Evolutionary conservation across 495 filamentous ascomycete species (phyloP), one percentile per base, ranked within the genome.

Genomic region (Daldinia caldariorum): DNA sequence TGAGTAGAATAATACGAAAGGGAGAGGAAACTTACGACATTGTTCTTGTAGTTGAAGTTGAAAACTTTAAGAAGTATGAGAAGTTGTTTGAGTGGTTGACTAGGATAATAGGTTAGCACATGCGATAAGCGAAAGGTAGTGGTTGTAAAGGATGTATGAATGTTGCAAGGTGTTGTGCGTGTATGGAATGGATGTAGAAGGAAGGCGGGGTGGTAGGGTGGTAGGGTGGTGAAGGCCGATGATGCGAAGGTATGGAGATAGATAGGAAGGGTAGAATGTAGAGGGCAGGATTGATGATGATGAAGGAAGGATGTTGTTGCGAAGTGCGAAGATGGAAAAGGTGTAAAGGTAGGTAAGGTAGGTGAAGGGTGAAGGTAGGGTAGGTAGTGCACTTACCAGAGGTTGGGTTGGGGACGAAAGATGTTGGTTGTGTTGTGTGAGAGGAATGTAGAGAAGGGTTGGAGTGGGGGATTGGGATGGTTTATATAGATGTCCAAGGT

Each of bases 1-100:
- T 9, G 35, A 34, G 29, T 34, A 35, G 29, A 43, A 1, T 12
- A 34, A 43, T 13, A 32, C 8, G 32, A 26, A 45, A 47, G 20
- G 34, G 20, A 47, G 53, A 31, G 20, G 29, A 60, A 58, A 69
- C 66, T 69, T 63, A 69, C 66, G 45, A 18, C 55, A 58, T 59
- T 2, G 13, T 56, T 49, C 18, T 16, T 53, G 6, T 2, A 3
- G 22, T 32, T 8, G 16, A 53, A 26, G 26, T 26, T 53, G 10
- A 16, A 32, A 14, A 53, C 8, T 26, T 32, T 12, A 3, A 31
- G 2, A 2, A 32, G 6, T 53, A 4, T n/a, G 20, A 51, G 10
- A 32, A 32, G 26, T n/a, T 12, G 49, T 14, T 20, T 32, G 14
- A 32, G 32, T 8, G 29, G 32, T 20, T 0, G 61, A 43, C 50